Percentiles rank a stretch among this genome's conserved stretches.
phyloP scores from a whole-genome alignment of 192 early-diverging fungal species.

The Coemansia sp. region DNA sequence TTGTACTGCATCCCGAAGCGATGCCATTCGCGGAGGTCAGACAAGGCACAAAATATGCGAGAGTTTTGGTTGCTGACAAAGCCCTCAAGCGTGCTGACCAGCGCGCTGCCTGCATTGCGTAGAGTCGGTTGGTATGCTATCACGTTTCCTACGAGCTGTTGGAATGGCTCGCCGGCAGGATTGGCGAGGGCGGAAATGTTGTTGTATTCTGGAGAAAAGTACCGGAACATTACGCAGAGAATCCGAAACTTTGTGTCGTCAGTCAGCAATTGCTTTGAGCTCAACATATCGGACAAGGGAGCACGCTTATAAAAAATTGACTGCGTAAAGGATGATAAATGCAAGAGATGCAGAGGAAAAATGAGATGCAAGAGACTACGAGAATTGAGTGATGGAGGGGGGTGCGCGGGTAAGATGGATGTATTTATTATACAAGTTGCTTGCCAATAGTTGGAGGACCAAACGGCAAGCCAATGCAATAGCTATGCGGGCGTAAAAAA shows the following conservation, averaged over 20 bases:
- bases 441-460: background rate
- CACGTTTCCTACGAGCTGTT: conserved; percentile 8
- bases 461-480: background rate
- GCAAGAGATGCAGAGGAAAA: background rate
- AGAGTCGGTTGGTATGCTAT: conserved; percentile 26
- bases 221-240: conserved; percentile 30
- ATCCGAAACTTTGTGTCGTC: conserved; percentile 36
- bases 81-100: conserved; percentile 26
- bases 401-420: background rate
- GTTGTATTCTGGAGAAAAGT: conserved; percentile 30
- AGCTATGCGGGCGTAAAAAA: background rate
- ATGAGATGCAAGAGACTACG: background rate
- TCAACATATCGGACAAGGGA: conserved; percentile 1
- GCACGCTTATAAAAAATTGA: too few relatives aligned
- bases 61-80: conserved; percentile 51
- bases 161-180: conserved; percentile 6
- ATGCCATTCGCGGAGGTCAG: conserved; percentile 30
- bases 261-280: conserved; percentile 24
- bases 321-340: background rate
- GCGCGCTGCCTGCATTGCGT: background rate
- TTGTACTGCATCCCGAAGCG: conserved; percentile 8
- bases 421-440: background rate
- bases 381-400: background rate
- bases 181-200: conserved; percentile 27
- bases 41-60: conserved; percentile 34